Conservation (phyloP, 805 yeast genomes). For the Cyberlindnera petersonii region DNA sequence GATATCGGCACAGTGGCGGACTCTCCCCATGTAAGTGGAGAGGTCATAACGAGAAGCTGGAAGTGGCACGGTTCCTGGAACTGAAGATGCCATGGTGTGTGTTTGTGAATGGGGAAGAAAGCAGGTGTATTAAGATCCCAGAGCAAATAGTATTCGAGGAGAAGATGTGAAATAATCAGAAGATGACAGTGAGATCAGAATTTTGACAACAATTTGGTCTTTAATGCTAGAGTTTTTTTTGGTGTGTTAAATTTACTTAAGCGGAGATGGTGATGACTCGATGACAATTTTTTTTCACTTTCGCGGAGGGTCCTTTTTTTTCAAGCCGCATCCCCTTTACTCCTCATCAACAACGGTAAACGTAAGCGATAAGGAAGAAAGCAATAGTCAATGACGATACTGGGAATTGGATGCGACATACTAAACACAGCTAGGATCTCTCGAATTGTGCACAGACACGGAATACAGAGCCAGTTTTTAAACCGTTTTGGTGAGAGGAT, state of each 20-base stretch:
- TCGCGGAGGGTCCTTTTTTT: conserved; percentile 1
- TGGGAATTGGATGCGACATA: conserved; percentile 39
- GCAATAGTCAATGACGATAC: conserved; percentile 9
- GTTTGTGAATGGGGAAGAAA: neutral
- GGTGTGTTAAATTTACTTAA: neutral
- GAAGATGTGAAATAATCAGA: no score
- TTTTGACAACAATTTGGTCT: neutral
- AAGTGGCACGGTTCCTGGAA: conserved; percentile 74
- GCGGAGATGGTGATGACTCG: conserved; percentile 4
- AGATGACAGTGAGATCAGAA: neutral
- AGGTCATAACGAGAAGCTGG: conserved; percentile 83
- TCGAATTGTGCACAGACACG: conserved; percentile 35
- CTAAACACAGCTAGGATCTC: conserved; percentile 44
- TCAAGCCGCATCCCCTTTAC: no score
- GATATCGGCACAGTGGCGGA: conserved; percentile 87
- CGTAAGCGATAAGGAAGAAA: neutral
- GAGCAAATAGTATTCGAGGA: neutral
- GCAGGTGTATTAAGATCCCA: neutral
- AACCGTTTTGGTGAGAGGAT: conserved; percentile 42
- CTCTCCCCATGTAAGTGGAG: conserved; percentile 87
- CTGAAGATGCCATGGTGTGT: conserved; percentile 73
- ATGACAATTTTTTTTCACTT: conserved; percentile 2
- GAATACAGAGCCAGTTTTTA: conserved; percentile 28
- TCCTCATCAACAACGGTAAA: neutral
- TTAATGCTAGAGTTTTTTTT: neutral